phyloP scores from a whole-genome alignment of 129 eudicot genomes.

The Tanacetum coccineum region DNA sequence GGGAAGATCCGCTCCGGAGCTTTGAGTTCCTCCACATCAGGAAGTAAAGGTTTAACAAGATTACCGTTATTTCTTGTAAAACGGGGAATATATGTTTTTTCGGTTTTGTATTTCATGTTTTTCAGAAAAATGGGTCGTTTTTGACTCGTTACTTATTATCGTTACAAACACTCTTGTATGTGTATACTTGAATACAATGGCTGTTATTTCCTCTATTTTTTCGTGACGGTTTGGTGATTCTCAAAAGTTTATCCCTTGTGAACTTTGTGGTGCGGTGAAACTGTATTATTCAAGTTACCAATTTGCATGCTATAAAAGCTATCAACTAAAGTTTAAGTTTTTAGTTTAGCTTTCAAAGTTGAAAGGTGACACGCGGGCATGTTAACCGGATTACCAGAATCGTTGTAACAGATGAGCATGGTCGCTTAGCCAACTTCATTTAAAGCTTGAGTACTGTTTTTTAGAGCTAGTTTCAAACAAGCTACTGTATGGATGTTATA shows the following conservation, averaged over 20 bases:
- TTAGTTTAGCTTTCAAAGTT: no score
- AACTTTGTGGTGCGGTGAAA: neutral
- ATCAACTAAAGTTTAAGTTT: no score
- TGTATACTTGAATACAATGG: conserved; percentile 24
- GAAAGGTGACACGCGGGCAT: no score
- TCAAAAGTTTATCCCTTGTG: neutral
- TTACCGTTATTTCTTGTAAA: conserved; percentile 13
- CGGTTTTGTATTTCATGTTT: conserved; percentile 3
- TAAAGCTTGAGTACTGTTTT: no score
- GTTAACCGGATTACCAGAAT: no score
- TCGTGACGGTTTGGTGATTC: conserved; percentile 1
- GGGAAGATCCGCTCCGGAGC: conserved; percentile 86
- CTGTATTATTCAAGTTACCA: no score
- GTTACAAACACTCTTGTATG: conserved; percentile 25
- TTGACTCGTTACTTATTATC: conserved; percentile 12
- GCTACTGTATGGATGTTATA: no score
- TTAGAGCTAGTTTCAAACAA: no score
- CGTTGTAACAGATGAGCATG: no score
- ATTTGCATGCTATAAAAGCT: no score
- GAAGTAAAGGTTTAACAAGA: conserved; percentile 40
- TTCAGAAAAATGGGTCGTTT: conserved; percentile 13
- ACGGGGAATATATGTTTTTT: conserved; percentile 14
- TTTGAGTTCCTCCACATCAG: conserved; percentile 88
- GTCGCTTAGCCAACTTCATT: no score
- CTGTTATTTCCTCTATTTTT: conserved; percentile 12